phyloP scores from a whole-genome alignment of 495 filamentous ascomycete species.

The Tetracladium setigerum region DNA sequence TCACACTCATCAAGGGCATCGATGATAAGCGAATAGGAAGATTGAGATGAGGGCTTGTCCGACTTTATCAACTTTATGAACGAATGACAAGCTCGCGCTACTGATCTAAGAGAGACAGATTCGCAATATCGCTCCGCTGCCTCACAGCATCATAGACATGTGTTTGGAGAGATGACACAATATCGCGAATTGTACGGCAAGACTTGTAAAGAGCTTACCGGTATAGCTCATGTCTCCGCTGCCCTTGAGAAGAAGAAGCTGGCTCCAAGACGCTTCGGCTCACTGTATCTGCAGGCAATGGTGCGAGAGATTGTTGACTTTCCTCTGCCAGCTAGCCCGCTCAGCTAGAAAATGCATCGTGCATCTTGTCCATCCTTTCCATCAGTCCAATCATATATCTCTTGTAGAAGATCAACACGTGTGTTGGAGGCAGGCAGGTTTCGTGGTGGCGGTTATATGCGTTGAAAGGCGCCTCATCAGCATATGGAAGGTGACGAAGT shows the following conservation, averaged over 20 bases:
- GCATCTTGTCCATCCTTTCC: constrained; percentile 1
- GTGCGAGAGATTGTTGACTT: constrained; percentile 39
- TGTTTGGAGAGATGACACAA: neutral
- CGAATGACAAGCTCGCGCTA: constrained; percentile 5
- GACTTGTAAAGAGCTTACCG: constrained; percentile 6
- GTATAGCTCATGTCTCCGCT: constrained; percentile 11
- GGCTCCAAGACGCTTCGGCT: constrained; percentile 2
- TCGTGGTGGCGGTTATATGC: too few species aligned
- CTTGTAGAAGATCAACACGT: constrained; percentile 20
- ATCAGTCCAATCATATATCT: constrained; percentile 13
- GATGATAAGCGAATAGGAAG: neutral
- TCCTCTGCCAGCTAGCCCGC: constrained; percentile 21
- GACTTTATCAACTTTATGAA: constrained; percentile 5
- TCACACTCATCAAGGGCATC: constrained; percentile 12
- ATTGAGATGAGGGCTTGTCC: constrained; percentile 27
- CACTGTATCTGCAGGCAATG: constrained; percentile 12
- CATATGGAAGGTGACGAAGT: constrained; percentile 5
- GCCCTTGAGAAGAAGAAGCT: constrained; percentile 12
- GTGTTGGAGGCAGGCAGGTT: constrained; percentile 22
- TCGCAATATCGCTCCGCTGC: neutral
- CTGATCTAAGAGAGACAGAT: neutral
- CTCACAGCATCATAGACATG: constrained; percentile 1
- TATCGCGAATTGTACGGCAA: constrained; percentile 5
- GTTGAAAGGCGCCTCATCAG: constrained; percentile 15
- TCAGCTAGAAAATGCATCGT: constrained; percentile 28